Evolutionary conservation across 2,329 filamentous ascomycete genomes (phyloP), one percentile per base, ranked within the genome.

Genomic region (Pseudogymnoascus sp.): DNA sequence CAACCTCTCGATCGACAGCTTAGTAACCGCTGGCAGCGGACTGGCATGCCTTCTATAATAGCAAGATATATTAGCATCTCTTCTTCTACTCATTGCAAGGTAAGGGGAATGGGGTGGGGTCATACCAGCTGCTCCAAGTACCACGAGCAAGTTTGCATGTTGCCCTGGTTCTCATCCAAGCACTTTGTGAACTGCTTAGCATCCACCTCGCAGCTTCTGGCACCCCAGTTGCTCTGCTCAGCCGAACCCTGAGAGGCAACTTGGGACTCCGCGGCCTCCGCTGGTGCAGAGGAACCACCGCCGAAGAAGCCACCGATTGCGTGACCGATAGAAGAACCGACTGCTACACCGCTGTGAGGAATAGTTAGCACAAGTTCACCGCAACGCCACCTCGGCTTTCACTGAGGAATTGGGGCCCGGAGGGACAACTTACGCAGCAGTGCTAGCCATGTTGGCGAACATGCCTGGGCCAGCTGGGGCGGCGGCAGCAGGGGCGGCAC

Each of bases 61-160:
- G 37, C 58, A 61, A 42, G 3, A 58, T 12, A 33, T 36, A 62
- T 76, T 72, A 76, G 70, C 64, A 67, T 39, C 60, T n/a, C 12
- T 60, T 48, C 60, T 18, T 48, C 60, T 18, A 61, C 29, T 45
- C 58, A 40, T 29, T 48, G 18, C 25, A 60, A 39, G 10, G 35
- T 18, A 58, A 61, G 31, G 15, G 48, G n/a, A 48, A 6, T n/a
- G 29, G 48, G 29, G n/a, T 15, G 13, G 7, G 13, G 7, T 72
- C 74, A 61, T 76, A 79, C 77, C 77, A 99, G 82, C 84, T 99
- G 93, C 76, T 99, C 94, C 71, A 99, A 80, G 77, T 99, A 99
- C 92, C 93, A 99, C 69, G 89, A 89, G 80, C 94, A 99, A 74
- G 97, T 95, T 74, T 88, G 87, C 88, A 99, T 86, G 78, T 94